Evolutionary conservation across 2,329 filamentous ascomycete species (phyloP), one percentile per base, ranked within the genome.

Genomic region (Grosmannia clavigera): DNA sequence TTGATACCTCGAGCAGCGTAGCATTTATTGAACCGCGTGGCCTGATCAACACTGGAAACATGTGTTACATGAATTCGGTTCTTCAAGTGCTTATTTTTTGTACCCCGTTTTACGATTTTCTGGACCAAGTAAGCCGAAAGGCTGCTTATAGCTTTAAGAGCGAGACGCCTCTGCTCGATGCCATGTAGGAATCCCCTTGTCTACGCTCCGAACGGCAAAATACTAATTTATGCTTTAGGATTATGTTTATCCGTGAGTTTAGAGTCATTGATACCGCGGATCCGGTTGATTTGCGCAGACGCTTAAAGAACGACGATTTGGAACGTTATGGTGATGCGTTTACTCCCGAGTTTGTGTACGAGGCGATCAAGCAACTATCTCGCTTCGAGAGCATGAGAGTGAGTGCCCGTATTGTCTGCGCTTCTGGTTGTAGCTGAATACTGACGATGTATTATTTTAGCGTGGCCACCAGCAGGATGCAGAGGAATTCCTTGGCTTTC

Each of bases 1-100:
- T 91, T 29, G 80, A 83, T 61, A 77, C 78, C 46, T 79, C 80
- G 46, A 76, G 81, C 38, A 89, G 87, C 67, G 77, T 92, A 65
- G 79, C 87, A 22, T 96, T 96, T 69, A 80, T 99, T 57, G 90
- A 97, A 74, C 94, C 94, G 57, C 84, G 92, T 65, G 94, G 94
- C 56, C 81, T 99, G 69, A 88, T 96, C 66, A 99, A 99, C 74
- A 95, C 92, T 50, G 94, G 94, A 57, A 97, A 99, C 70, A 95
- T 97, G 89, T 99, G 94, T 74, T 99, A 99, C 75, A 97, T 99
- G 94, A 99, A 97, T 77, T 96, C 94, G 64, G 92, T 96, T 72
- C 81, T 99, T 65, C 94, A 99, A 86, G 88, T 95, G 70, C 82
- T 99, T 68, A 82, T 96, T 66, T 97, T 92, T 71, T 97, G 92